Conservation (phyloP, 257 asterid genomes). For the Ehretia macrophylla region DNA sequence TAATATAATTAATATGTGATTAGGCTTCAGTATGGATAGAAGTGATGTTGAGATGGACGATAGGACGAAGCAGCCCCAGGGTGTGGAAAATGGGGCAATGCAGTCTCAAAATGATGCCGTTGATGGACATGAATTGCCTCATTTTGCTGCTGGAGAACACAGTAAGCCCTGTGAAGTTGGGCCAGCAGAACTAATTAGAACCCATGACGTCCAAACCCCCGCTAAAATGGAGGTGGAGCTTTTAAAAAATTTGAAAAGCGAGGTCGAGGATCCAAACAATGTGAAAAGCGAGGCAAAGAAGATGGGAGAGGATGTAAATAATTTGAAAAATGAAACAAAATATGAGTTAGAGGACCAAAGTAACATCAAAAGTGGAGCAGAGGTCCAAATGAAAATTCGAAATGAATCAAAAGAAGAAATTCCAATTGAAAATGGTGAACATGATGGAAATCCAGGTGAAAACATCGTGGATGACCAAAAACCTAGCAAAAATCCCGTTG, state of each 20-base stretch:
- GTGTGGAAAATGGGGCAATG: constrained; percentile 20
- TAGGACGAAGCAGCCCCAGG: constrained; percentile 28
- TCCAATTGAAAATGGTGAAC: constrained; percentile 21
- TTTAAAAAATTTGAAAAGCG: constrained; percentile 18
- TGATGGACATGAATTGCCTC: constrained; percentile 31
- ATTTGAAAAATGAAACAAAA: neutral
- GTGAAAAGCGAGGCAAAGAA: neutral
- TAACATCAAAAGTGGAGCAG: constrained; percentile 1
- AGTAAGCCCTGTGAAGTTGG: constrained; percentile 15
- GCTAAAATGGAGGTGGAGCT: constrained; percentile 22
- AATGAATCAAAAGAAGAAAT: constrained; percentile 26
- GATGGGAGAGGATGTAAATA: constrained; percentile 13
- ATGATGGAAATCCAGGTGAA: constrained; percentile 18
- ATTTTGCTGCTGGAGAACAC: constrained; percentile 7
- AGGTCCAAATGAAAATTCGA: neutral
- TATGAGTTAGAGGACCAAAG: constrained; percentile 7
- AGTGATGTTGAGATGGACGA: constrained; percentile 54
- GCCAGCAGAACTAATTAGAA: constrained; percentile 4
- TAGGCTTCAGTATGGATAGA: constrained; percentile 36
- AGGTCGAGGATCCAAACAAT: constrained; percentile 21
- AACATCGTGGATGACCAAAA: constrained; percentile 26
- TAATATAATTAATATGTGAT: neutral
- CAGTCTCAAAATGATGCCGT: constrained; percentile 13
- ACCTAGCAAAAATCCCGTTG: constrained; percentile 21
- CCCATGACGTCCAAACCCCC: constrained; percentile 2